These are phyloP conservation scores for Gamarada debralockiae DNA, from an alignment of 495 filamentous ascomycete species.

Conservation along the genomic window DNA sequence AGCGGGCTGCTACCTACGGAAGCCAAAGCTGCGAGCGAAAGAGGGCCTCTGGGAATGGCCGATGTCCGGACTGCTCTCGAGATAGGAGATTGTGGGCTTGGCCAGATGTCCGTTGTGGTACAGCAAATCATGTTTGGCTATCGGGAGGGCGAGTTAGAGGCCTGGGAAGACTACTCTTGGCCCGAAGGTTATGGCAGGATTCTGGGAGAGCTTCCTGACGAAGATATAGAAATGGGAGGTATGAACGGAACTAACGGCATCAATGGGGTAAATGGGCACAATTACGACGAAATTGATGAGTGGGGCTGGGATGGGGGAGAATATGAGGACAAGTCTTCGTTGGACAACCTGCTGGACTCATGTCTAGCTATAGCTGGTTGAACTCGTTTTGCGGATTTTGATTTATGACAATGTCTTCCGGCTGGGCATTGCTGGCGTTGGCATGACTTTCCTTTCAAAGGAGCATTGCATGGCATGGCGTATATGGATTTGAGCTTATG, in stretches of 20 bases:
- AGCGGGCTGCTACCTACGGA: constrained; percentile 75
- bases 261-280: constrained; percentile 32
- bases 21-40: constrained; percentile 60
- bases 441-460: constrained; percentile 3
- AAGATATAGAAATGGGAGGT: constrained; percentile 24
- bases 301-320: constrained; percentile 72
- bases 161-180: constrained; percentile 48
- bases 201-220: constrained; percentile 26
- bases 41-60: constrained; percentile 67
- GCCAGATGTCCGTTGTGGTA: constrained; percentile 71
- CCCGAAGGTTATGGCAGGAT: constrained; percentile 33
- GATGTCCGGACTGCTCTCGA: constrained; percentile 75
- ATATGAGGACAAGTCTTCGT: constrained; percentile 51
- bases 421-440: constrained; percentile 14
- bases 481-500: neutral
- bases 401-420: neutral
- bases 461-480: constrained; percentile 5
- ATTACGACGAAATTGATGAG: constrained; percentile 56
- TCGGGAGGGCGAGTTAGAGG: constrained; percentile 71
- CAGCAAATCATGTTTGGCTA: constrained; percentile 68
- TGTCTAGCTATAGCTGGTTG: constrained; percentile 20
- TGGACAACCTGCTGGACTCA: constrained; percentile 68
- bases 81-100: constrained; percentile 68
- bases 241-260: constrained; percentile 21
- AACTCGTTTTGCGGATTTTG: constrained; percentile 1